Evolutionary conservation across 768 basidiomycete genomes (phyloP).

Genomic region (Tricholoma terreum): DNA sequence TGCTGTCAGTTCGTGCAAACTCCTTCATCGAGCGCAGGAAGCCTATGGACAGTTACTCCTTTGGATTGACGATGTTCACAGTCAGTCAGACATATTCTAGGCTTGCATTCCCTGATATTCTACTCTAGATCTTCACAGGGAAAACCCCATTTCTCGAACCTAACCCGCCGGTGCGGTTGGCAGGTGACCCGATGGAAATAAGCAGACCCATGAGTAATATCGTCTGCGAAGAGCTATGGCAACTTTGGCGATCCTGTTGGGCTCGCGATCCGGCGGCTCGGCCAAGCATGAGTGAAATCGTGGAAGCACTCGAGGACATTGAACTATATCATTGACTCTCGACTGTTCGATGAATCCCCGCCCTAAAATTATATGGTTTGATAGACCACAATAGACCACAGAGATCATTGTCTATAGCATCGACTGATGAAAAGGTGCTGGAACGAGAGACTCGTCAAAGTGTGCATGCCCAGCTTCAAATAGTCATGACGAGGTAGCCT

Average conservation of each 20-base stretch:
- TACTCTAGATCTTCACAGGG: constrained; percentile 10
- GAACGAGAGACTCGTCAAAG: no score
- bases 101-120: no score
- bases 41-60: constrained; percentile 12
- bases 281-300: neutral
- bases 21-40: constrained; percentile 2
- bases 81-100: constrained; percentile 1
- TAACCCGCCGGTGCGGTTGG: neutral
- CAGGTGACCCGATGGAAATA: neutral
- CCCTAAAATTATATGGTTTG: neutral
- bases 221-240: neutral
- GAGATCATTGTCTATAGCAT: no score
- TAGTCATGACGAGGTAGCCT: no score
- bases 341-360: neutral
- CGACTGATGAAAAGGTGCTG: no score
- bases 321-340: neutral
- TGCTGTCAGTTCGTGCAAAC: neutral
- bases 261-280: neutral
- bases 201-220: neutral
- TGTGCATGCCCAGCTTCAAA: no score
- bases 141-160: neutral
- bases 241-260: neutral
- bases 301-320: neutral
- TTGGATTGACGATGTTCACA: constrained; percentile 7
- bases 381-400: no score